Conservation (phyloP, 148 eudicot genomes). For the Fallopia convolvulus region DNA sequence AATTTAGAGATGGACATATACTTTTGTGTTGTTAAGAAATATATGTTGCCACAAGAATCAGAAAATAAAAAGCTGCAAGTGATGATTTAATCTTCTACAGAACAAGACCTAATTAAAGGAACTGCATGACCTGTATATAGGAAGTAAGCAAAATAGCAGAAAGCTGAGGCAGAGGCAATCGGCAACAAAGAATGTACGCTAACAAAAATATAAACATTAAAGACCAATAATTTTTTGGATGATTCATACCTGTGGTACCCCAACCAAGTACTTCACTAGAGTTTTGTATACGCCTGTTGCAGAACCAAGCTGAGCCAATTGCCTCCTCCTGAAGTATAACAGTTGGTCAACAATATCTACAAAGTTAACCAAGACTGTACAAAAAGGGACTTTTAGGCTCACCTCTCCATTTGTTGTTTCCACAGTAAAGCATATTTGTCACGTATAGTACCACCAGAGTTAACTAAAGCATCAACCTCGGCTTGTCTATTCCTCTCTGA, state of each 20-base stretch:
- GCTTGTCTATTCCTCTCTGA: slow-evolving; percentile 94
- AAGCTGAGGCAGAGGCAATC: background rate
- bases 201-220: background rate
- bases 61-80: background rate
- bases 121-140: background rate
- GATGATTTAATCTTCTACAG: background rate
- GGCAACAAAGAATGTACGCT: background rate
- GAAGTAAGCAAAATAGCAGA: background rate
- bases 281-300: slow-evolving; percentile 97
- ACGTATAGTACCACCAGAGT: slow-evolving; percentile 80
- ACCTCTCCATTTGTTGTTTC: slow-evolving; percentile 99
- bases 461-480: slow-evolving; percentile 70
- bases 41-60: background rate
- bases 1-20: background rate
- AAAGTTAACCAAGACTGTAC: background rate
- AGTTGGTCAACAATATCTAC: slow-evolving; percentile 9
- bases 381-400: background rate
- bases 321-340: slow-evolving; percentile 64
- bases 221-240: background rate
- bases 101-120: background rate
- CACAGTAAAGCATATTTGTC: slow-evolving; percentile 86
- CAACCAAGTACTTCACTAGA: slow-evolving; percentile 89
- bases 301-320: slow-evolving; percentile 93
- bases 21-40: background rate
- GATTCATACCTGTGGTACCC: slow-evolving; percentile 86